Conservation (phyloP, 1,284 basidiomycete genomes). For the Singerocomus inundabilis region DNA sequence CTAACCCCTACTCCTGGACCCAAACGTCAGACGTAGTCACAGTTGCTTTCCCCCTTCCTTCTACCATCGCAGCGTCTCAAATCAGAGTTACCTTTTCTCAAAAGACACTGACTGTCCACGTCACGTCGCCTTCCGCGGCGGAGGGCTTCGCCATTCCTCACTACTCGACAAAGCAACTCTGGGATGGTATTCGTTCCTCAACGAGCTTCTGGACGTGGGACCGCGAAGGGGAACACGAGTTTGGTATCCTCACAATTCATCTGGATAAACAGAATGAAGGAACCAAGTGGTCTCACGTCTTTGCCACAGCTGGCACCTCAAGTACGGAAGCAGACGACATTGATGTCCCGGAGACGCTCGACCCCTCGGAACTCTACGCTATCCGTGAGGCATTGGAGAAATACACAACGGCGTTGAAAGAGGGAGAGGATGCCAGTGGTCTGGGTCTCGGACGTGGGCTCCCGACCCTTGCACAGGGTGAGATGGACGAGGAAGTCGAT, state of each 20-base stretch:
- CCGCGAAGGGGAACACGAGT: slow-evolving; percentile 61
- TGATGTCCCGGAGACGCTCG: slow-evolving; percentile 87
- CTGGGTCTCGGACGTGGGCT: slow-evolving; percentile 62
- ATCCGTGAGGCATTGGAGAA: slow-evolving; percentile 84
- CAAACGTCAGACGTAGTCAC: slow-evolving; percentile 84
- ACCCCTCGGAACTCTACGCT: slow-evolving; percentile 75
- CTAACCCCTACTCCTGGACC: slow-evolving; percentile 86
- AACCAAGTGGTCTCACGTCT: slow-evolving; percentile 84
- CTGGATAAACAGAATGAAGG: slow-evolving; percentile 80
- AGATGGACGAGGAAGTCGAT: slow-evolving; percentile 84
- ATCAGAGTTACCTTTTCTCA: slow-evolving; percentile 70
- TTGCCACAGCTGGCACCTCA: slow-evolving; percentile 45
- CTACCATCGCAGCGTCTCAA: slow-evolving; percentile 57
- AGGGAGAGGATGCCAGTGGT: slow-evolving; percentile 54
- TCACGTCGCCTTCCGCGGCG: slow-evolving; percentile 41
- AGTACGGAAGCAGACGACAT: slow-evolving; percentile 46
- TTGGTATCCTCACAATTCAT: slow-evolving; percentile 76
- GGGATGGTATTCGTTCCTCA: slow-evolving; percentile 70
- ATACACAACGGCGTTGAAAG: slow-evolving; percentile 65
- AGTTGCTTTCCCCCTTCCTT: slow-evolving; percentile 78
- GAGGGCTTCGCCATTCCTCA: slow-evolving; percentile 46
- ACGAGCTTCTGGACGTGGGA: slow-evolving; percentile 90
- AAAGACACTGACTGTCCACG: slow-evolving; percentile 62
- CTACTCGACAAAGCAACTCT: slow-evolving; percentile 66
- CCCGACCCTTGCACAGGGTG: slow-evolving; percentile 77